A percentile compares a stretch with the other conserved stretches of the same genome.
Evolutionary conservation across 2,329 filamentous ascomycete genomes (phyloP).

Genomic region (Xylariales sp.): DNA sequence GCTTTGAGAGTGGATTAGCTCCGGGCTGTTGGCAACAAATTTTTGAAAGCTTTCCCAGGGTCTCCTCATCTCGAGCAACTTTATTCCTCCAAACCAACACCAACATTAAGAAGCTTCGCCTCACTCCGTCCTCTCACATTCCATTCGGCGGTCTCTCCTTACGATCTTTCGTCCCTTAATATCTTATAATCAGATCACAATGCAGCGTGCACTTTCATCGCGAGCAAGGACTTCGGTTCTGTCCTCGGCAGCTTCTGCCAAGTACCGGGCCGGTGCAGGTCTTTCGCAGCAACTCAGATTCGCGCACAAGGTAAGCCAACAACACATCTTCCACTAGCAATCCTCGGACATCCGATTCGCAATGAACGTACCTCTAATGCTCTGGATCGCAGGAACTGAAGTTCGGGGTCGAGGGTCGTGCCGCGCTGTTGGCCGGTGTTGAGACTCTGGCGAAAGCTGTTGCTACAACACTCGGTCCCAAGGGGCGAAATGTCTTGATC

Average conservation of each 20-base stretch:
- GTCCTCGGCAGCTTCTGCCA: conserved; percentile 58
- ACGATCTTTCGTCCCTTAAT: no score
- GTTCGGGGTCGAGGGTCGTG: conserved; percentile 93
- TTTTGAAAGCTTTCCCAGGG: conserved; percentile 29
- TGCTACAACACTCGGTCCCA: conserved; percentile 91
- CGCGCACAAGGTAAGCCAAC: conserved; percentile 77
- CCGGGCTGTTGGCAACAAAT: conserved; percentile 20
- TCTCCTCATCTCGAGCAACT: conserved; percentile 17
- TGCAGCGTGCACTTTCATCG: conserved; percentile 93
- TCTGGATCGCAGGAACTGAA: conserved; percentile 72
- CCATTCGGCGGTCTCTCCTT: conserved; percentile 11
- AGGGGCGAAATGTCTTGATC: conserved; percentile 97
- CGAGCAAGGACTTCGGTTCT: conserved; percentile 75
- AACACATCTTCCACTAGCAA: no score
- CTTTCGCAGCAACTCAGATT: conserved; percentile 88
- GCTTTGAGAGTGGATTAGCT: conserved; percentile 11
- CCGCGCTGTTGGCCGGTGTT: conserved; percentile 84
- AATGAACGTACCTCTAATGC: neutral
- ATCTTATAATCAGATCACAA: conserved; percentile 46
- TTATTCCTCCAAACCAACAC: conserved; percentile 13
- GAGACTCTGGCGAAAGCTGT: conserved; percentile 96
- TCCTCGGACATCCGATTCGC: no score
- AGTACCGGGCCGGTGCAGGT: conserved; percentile 59
- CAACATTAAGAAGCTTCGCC: conserved; percentile 19
- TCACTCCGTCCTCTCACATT: conserved; percentile 23